A percentile compares a stretch with the other conserved stretches of the same genome.
These are phyloP conservation scores for Gyromitra esculenta DNA, from an alignment of 2,329 filamentous ascomycete genomes.

Conservation along the genomic window DNA sequence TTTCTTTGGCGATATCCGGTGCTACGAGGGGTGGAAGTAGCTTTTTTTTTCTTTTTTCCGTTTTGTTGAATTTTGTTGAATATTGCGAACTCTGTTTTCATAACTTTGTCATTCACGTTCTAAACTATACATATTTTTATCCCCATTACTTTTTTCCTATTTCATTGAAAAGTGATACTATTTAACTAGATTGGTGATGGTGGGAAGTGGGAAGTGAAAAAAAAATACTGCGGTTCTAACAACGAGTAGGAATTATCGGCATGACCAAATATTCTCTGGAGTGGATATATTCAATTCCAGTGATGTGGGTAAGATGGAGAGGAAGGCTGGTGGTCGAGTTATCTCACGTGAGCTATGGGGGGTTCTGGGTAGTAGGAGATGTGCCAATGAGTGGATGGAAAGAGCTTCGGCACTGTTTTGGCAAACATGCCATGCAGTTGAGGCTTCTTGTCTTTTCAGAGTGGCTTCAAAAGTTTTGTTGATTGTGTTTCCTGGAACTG, in stretches of 20 bases:
- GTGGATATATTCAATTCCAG: neutral
- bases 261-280: neutral
- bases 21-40: neutral
- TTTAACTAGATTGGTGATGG: neutral
- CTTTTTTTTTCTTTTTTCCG: neutral
- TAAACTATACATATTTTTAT: neutral
- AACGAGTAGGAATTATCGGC: neutral
- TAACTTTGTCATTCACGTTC: neutral
- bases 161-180: neutral
- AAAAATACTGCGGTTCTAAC: conserved; percentile 1
- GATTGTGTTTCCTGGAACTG: neutral
- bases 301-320: neutral
- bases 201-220: neutral
- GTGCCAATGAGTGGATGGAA: neutral
- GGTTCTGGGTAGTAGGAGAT: neutral
- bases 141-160: neutral
- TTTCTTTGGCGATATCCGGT: conserved; percentile 10
- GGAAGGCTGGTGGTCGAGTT: neutral
- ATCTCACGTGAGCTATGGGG: neutral
- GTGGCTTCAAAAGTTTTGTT: neutral
- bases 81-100: neutral
- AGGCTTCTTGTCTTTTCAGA: neutral
- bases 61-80: neutral
- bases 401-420: neutral
- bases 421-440: neutral